Evolutionary conservation across 1,284 basidiomycete genomes (phyloP).

Genomic region (Neolentinus lepideus): DNA sequence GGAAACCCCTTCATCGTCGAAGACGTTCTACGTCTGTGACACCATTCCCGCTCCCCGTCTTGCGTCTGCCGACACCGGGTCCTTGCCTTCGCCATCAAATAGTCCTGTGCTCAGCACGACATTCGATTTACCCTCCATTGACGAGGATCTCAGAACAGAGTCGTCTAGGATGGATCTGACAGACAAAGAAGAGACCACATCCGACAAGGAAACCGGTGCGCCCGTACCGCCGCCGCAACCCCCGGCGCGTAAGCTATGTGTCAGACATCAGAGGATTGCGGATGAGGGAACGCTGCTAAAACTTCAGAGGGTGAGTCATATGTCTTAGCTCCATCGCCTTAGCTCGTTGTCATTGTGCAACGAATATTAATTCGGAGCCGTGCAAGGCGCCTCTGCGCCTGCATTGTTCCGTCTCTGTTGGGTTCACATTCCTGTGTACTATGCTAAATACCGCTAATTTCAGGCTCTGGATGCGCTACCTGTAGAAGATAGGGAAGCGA

Average conservation of each 20-base stretch:
- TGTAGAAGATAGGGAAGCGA: constrained; percentile 79
- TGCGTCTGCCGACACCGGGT: constrained; percentile 20
- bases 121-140: constrained; percentile 23
- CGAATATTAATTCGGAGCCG: constrained; percentile 2
- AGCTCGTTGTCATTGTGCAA: constrained; percentile 1
- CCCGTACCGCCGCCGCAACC: constrained; percentile 24
- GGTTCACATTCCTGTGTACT: constrained; percentile 2
- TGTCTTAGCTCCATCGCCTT: neutral
- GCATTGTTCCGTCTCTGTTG: neutral
- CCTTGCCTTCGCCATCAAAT: constrained; percentile 20
- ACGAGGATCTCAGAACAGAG: constrained; percentile 5
- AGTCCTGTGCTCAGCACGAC: constrained; percentile 20
- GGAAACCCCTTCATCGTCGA: neutral
- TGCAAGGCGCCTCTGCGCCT: neutral
- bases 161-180: neutral
- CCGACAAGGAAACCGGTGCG: constrained; percentile 4
- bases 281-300: constrained; percentile 92
- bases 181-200: constrained; percentile 4
- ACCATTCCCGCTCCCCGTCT: constrained; percentile 62
- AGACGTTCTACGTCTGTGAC: constrained; percentile 48
- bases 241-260: constrained; percentile 71
- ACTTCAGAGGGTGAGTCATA: constrained; percentile 76
- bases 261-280: constrained; percentile 94
- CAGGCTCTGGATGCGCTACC: constrained; percentile 94
- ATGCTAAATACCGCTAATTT: constrained; percentile 1